Base-by-base conservation (phyloP, 2,329 filamentous ascomycete genomes). In the Colletotrichum gloeosporioides region DNA sequence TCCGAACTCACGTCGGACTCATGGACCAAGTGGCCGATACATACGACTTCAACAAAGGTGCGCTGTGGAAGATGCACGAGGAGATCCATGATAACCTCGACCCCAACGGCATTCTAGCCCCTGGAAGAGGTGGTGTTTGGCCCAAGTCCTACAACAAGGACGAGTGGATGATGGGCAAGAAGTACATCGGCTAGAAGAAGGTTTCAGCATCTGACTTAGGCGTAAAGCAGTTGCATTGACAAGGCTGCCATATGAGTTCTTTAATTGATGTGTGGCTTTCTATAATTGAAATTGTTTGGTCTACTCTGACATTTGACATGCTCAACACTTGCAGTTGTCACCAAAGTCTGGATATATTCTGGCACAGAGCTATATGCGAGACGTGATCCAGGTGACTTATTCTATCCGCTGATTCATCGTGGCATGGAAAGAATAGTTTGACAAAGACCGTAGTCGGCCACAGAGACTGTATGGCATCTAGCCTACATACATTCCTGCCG, bases 1-100 rank as follows among this genome's bases (percentile, higher is more conserved):
- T 89, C 77, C 81, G 87, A 18, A 88, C 87, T 1, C 87, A 89
- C 77, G 77, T 89, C 59, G 83, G 84, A 13, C 80, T 88, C 31
- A 87, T 87, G 83, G 87, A 89, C 69, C 86, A 89, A 80, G 85
- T 89, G 12, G 84, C 86, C 0, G 82, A 80, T 12, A 87, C 86
- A 3, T 89, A 89, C 74, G 86, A 82, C 73, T 89, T 84, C 82
- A 87, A 87, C 64, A 79, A 86, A 25, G 83, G 84, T 36, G 84
- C 84, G 7, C 77, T 86, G 69, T 85, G 87, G 84, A 82, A 83
- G 64, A 85, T 88, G 62, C 88, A 88, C 65, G 84, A 87, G 79
- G 81, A 78, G 25, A 80, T 88, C 16, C 88, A 89, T 79, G 84
- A 89, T 55, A 82, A 83, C 1, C 76, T 88, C 18, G 87, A 88